Base-by-base conservation (phyloP, 2,329 filamentous ascomycete genomes). In the Aspergillus calidoustus region DNA sequence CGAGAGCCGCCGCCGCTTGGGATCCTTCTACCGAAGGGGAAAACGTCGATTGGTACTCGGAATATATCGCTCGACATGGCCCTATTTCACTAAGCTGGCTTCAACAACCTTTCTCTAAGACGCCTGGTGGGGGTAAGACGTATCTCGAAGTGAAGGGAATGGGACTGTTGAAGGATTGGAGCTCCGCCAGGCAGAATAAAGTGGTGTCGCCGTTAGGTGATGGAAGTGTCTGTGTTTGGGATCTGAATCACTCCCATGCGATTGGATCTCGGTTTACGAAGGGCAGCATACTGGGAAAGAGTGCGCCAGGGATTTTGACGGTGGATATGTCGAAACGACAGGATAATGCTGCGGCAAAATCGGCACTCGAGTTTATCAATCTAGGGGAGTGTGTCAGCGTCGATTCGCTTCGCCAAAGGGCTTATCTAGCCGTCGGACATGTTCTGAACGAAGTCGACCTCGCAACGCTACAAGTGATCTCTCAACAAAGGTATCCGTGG, bases 151-250 rank as follows among this genome's bases (percentile, higher is more conserved):
- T 88, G 7, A 88, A 90, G 43, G 93, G 93, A 0, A 81, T 93
- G 68, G 91, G 89, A 0, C 72, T 95, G 8, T 88, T 89, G 59
- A 82, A 84, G 7, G 83, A 84, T 22, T 79, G 79, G 68, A 80
- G 77, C 23, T 81, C 82, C 1, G 82, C 81, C 38, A 78, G 81
- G n/a, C 77, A 84, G 19, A 81, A 85, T 25, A 81, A 89, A 57
- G 87, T 91, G 0, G 84, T 96, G 17, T 89, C 90, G 0, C 92
- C 93, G 2, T 80, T 97, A 7, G 92, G 96, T 61, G 91, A 97
- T 72, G 93, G 93, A 0, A 92, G 91, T 55, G 84, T 97, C n/a
- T 91, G 89, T 68, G 78, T 97, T 7, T 97, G 93, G 93, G 91
- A 96, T 71, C 80, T 91, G 54, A 87, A 84, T 58, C 71, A 74